phyloP scores from a whole-genome alignment of 768 basidiomycete genomes.

The Suillus occidentalis region DNA sequence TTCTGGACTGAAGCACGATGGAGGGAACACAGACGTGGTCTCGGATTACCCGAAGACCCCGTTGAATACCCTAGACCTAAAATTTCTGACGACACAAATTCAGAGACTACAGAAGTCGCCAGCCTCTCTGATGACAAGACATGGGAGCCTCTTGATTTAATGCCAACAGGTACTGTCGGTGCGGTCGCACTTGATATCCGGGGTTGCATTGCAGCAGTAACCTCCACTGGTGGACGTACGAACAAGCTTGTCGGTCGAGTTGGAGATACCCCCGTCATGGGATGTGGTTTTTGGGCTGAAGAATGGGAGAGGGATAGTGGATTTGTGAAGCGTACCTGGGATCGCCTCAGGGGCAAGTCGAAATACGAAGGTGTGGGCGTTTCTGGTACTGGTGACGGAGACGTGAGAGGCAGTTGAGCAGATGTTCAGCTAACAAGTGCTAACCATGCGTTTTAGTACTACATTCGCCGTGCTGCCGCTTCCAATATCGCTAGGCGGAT shows the following conservation, averaged over 20 bases:
- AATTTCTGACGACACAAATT: slow-evolving; percentile 20
- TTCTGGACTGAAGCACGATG: slow-evolving; percentile 76
- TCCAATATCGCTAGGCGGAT: slow-evolving; percentile 67
- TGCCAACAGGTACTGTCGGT: slow-evolving; percentile 80
- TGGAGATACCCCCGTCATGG: slow-evolving; percentile 82
- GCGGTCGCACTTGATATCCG: slow-evolving; percentile 76
- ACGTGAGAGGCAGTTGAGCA: slow-evolving; percentile 46
- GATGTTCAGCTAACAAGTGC: slow-evolving; percentile 7
- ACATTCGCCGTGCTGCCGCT: slow-evolving; percentile 69
- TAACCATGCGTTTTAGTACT: slow-evolving; percentile 50
- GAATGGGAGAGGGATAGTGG: slow-evolving; percentile 55
- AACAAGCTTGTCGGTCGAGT: slow-evolving; percentile 83
- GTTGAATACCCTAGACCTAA: slow-evolving; percentile 33
- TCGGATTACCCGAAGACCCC: slow-evolving; percentile 72
- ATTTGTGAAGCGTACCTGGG: slow-evolving; percentile 38
- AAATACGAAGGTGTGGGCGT: slow-evolving; percentile 57
- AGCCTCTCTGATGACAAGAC: slow-evolving; percentile 14
- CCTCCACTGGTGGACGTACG: slow-evolving; percentile 80
- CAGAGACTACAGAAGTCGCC: slow-evolving; percentile 17
- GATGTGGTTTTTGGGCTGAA: slow-evolving; percentile 82
- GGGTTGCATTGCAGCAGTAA: slow-evolving; percentile 71
- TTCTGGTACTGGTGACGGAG: slow-evolving; percentile 86
- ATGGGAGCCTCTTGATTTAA: slow-evolving; percentile 45
- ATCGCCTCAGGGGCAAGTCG: slow-evolving; percentile 36
- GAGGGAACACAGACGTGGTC: slow-evolving; percentile 71